Evolutionary conservation across 306 rosid species (phyloP), one percentile per base, ranked within the genome.

Genomic region (Cucumis sativus): DNA sequence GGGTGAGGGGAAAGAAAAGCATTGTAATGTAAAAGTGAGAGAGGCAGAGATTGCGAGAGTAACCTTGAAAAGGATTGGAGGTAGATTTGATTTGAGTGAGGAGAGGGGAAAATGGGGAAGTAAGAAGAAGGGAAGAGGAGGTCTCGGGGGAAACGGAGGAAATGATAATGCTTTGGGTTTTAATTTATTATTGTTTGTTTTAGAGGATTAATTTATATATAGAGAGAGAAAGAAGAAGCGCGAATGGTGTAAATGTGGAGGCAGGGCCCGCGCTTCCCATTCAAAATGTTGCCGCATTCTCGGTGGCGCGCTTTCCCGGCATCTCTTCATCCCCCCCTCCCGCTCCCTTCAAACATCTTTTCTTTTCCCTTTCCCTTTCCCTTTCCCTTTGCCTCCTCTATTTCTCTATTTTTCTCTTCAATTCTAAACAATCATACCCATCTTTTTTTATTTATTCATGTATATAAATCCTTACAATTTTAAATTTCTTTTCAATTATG

Each of bases 221-320:
- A 51, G 61, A 25, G 71, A 30, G 47, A 12, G 6, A 55, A 21
- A 33, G 66, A 75, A 21, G 54, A 57, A 56, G 77, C 62, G 77
- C 77, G 51, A 52, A 40, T 52, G 25, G 43, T 10, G 77, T 16
- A 73, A 73, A 39, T 66, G 51, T 59, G 47, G 33, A 33, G 4
- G 33, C 10, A 57, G 78, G 66, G 66, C 66, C 77, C 77, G 77
- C 77, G 77, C 54, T 72, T 52, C 62, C 21, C 62, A 72, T 72
- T 72, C 58, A 21, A 51, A 72, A 51, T 49, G 61, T 28, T 51
- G 77, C 76, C 43, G 25, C 57, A 20, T 15, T 28, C 61, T 52
- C 45, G 45, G 59, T 72, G 59, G 77, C 77, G 77, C 77, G 77
- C 77, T 72, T 72, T 72, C 77, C 77, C 45, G 61, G 40, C 58